Conservation (phyloP, 2,329 filamentous ascomycete species). For the Aureobasidium leucospermi region DNA sequence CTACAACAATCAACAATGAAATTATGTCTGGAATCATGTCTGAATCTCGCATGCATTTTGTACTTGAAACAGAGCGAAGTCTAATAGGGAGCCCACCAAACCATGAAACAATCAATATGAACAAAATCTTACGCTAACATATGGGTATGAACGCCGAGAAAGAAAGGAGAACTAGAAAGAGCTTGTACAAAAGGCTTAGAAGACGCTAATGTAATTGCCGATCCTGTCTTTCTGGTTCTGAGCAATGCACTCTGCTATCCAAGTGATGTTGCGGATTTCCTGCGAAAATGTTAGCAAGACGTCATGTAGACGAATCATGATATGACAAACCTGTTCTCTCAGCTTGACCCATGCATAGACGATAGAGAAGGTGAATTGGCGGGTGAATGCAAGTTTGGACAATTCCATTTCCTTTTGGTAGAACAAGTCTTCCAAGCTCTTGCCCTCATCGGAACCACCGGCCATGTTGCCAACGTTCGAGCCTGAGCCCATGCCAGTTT, state of each 20-base stretch:
- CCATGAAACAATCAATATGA: constrained; percentile 6
- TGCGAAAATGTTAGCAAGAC: constrained; percentile 35
- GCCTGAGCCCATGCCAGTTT: constrained; percentile 63
- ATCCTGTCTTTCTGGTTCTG: constrained; percentile 99
- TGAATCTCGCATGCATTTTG: constrained; percentile 2
- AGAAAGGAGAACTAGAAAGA: not conserved
- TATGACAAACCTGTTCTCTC: constrained; percentile 73
- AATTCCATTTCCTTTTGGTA: constrained; percentile 99
- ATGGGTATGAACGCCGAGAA: constrained; percentile 15
- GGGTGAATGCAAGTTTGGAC: constrained; percentile 87
- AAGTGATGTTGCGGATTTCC: constrained; percentile 99
- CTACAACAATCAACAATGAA: no score
- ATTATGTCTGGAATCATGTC: no score
- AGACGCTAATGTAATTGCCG: constrained; percentile 97
- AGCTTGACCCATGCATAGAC: constrained; percentile 98
- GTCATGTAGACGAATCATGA: not conserved
- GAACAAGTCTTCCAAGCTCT: constrained; percentile 93
- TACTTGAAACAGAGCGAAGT: not conserved
- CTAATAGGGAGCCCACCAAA: not conserved
- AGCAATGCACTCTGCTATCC: constrained; percentile 99
- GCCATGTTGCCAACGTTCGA: constrained; percentile 76
- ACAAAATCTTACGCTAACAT: constrained; percentile 16
- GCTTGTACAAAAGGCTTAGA: constrained; percentile 42
- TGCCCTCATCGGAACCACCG: constrained; percentile 71
- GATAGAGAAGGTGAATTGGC: constrained; percentile 90